These are phyloP conservation scores for Microcyclosporella mali DNA, from an alignment of 2,329 filamentous ascomycete species.

Conservation along the genomic window DNA sequence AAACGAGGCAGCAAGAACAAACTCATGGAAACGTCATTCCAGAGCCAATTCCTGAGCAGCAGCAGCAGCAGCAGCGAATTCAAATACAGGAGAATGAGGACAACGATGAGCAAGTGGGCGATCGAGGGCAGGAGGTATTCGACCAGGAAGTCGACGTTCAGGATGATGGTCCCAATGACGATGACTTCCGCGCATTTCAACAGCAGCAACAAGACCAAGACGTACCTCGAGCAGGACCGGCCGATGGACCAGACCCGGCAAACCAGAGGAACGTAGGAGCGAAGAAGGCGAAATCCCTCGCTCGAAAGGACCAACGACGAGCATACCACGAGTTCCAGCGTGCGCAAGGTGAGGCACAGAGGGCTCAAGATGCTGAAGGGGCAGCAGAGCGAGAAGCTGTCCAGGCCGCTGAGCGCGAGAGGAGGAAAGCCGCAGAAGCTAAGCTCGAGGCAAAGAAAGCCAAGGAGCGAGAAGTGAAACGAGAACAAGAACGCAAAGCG, in stretches of 20 bases:
- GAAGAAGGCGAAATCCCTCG: slow-evolving; percentile 46
- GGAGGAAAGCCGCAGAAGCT: slow-evolving; percentile 38
- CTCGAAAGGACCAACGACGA: slow-evolving; percentile 38
- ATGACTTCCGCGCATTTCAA: slow-evolving; percentile 5
- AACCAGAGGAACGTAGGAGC: slow-evolving; percentile 36
- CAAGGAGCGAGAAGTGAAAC: slow-evolving; percentile 35
- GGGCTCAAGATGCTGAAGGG: slow-evolving; percentile 37
- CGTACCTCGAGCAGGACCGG: slow-evolving; percentile 31
- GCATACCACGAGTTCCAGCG: slow-evolving; percentile 47
- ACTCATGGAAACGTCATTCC: neutral
- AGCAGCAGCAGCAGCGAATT: slow-evolving; percentile 3
- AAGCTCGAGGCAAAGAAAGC: slow-evolving; percentile 38
- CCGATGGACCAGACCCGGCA: slow-evolving; percentile 17
- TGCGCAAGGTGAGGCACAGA: slow-evolving; percentile 42
- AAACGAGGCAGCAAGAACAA: slow-evolving; percentile 11
- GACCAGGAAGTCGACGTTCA: neutral
- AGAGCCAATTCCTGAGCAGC: neutral
- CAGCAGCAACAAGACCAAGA: slow-evolving; percentile 6
- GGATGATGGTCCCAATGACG: slow-evolving; percentile 1
- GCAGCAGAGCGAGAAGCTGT: slow-evolving; percentile 42
- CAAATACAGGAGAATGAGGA: slow-evolving; percentile 2
- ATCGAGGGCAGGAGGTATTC: slow-evolving; percentile 1
- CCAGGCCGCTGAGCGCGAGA: slow-evolving; percentile 35
- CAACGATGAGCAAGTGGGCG: neutral
- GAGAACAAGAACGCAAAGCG: slow-evolving; percentile 35